phyloP scores from a whole-genome alignment of 2,329 filamentous ascomycete genomes.

The Periconia digitata region DNA sequence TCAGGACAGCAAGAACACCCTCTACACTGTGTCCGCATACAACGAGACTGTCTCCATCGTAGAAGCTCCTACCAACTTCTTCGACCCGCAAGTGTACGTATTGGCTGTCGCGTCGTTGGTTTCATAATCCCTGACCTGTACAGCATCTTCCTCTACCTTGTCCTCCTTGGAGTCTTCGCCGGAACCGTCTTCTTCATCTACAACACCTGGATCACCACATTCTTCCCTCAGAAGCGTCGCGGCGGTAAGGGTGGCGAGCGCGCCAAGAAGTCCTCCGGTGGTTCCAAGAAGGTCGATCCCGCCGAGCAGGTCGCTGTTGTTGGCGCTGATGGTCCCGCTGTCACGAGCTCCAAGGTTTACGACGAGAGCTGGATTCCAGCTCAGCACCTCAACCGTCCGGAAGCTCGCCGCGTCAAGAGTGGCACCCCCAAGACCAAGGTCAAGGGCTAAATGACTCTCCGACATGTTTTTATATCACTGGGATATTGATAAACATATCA shows the following conservation, averaged over 20 bases:
- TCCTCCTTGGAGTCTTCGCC: slow-evolving; percentile 76
- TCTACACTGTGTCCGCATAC: slow-evolving; percentile 79
- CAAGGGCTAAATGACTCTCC: slow-evolving; percentile 25
- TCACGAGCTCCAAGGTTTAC: slow-evolving; percentile 72
- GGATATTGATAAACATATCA: not conserved
- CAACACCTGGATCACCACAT: slow-evolving; percentile 93
- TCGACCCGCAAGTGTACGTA: slow-evolving; percentile 92
- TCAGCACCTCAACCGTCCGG: slow-evolving; percentile 83
- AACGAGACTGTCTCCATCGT: slow-evolving; percentile 84
- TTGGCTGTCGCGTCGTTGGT: slow-evolving; percentile 1
- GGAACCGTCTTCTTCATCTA: slow-evolving; percentile 95
- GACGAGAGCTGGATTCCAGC: slow-evolving; percentile 94
- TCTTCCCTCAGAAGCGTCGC: slow-evolving; percentile 82
- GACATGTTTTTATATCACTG: not conserved
- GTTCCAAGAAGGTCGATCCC: slow-evolving; percentile 68
- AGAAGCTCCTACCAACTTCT: slow-evolving; percentile 85
- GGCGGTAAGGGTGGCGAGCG: slow-evolving; percentile 66
- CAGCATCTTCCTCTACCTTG: slow-evolving; percentile 96
- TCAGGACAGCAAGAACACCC: slow-evolving; percentile 63
- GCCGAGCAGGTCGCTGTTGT: slow-evolving; percentile 62
- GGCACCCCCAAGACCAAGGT: slow-evolving; percentile 44
- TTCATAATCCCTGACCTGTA: slow-evolving; percentile 6
- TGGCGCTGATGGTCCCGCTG: slow-evolving; percentile 70
- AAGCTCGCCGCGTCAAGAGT: slow-evolving; percentile 63
- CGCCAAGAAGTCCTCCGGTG: slow-evolving; percentile 61